phyloP scores from a whole-genome alignment of 495 filamentous ascomycete genomes.

The Tuber brumale region DNA sequence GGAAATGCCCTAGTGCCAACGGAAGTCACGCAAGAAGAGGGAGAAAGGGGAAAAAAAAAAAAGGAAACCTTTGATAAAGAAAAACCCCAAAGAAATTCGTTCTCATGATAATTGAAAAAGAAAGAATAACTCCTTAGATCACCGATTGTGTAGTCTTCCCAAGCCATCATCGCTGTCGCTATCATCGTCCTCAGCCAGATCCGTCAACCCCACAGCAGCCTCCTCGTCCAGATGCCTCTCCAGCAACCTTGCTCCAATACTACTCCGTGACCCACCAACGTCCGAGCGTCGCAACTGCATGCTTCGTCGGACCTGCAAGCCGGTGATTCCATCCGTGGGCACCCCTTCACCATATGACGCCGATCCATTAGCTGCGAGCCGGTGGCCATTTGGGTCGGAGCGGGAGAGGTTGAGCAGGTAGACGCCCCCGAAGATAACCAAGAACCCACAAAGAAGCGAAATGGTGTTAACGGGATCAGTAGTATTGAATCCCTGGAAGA shows the following conservation, averaged over 20 bases:
- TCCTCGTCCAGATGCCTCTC: slow-evolving; percentile 48
- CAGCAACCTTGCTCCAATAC: slow-evolving; percentile 58
- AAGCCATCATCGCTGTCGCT: slow-evolving; percentile 45
- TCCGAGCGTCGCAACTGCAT: slow-evolving; percentile 78
- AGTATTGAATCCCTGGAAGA: slow-evolving; percentile 96
- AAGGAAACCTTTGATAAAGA: neutral
- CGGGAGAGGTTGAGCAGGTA: slow-evolving; percentile 95
- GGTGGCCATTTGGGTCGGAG: slow-evolving; percentile 74
- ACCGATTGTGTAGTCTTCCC: slow-evolving; percentile 11
- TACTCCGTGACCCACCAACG: slow-evolving; percentile 50
- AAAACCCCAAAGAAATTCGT: slow-evolving; percentile 2
- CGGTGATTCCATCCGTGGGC: slow-evolving; percentile 85
- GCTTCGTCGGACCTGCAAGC: slow-evolving; percentile 75
- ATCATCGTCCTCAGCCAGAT: slow-evolving; percentile 59
- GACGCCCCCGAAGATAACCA: slow-evolving; percentile 93
- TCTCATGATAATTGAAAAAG: neutral
- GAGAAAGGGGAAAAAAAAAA: neutral
- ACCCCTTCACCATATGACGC: slow-evolving; percentile 62
- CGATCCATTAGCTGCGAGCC: slow-evolving; percentile 55
- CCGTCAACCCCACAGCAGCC: slow-evolving; percentile 54
- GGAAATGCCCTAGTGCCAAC: neutral
- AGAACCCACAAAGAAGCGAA: slow-evolving; percentile 85
- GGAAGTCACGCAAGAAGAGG: neutral
- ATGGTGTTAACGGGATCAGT: slow-evolving; percentile 88
- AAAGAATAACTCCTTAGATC: neutral